These are phyloP conservation scores for Tylopilus sp. DNA, from an alignment of 768 basidiomycete species.

Conservation along the genomic window DNA sequence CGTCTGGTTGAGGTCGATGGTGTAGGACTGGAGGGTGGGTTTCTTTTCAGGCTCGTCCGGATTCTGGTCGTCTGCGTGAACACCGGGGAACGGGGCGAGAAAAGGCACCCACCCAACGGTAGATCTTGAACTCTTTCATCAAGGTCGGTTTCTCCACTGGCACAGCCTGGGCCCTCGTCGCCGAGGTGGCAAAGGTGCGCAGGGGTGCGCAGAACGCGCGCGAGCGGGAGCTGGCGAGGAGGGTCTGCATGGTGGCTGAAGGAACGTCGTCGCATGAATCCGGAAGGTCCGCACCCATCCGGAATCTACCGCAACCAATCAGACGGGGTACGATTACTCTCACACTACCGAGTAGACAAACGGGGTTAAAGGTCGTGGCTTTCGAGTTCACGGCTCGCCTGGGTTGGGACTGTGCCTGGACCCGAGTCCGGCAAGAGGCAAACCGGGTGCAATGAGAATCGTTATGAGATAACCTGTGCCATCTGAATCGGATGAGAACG, in stretches of 20 bases:
- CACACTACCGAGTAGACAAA: too few relatives aligned
- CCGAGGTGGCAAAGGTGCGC: conserved; percentile 34
- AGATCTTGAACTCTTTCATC: conserved; percentile 96
- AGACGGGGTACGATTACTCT: background rate
- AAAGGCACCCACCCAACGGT: conserved; percentile 74
- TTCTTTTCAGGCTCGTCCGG: conserved; percentile 93
- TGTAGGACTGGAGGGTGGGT: conserved; percentile 87
- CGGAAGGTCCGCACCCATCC: background rate
- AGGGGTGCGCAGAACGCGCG: conserved; percentile 7
- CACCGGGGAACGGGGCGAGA: background rate
- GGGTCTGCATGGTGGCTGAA: conserved; percentile 11
- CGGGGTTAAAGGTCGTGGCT: too few relatives aligned
- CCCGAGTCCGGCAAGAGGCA: too few relatives aligned
- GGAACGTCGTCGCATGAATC: conserved; percentile 17
- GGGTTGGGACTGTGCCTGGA: too few relatives aligned
- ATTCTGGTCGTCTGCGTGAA: conserved; percentile 49
- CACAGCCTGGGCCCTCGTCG: conserved; percentile 34
- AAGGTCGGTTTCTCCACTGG: conserved; percentile 65
- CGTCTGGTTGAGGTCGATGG: conserved; percentile 88
- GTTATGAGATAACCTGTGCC: background rate
- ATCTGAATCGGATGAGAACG: background rate
- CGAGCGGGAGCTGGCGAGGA: conserved; percentile 1
- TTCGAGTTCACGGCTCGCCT: too few relatives aligned
- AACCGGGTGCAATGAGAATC: too few relatives aligned
- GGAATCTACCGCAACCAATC: background rate